Conservation (phyloP, 2,329 filamentous ascomycete species). For the Diaporthe ampelina region DNA sequence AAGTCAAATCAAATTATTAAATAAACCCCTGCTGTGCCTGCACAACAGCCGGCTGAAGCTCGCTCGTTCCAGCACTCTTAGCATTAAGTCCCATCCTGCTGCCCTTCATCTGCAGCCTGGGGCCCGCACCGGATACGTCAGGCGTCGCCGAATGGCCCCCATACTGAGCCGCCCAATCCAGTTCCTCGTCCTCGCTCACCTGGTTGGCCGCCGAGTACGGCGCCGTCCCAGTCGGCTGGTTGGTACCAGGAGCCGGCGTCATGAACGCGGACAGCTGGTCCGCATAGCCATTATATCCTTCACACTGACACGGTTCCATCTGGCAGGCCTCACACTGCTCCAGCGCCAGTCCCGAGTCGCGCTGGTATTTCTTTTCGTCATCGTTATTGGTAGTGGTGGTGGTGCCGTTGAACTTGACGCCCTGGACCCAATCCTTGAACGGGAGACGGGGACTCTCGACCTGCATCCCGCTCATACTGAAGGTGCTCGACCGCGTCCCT, state of each 20-base stretch:
- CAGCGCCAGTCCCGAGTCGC: constrained; percentile 39
- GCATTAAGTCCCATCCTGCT: constrained; percentile 11
- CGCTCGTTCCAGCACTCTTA: neutral
- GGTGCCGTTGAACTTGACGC: constrained; percentile 34
- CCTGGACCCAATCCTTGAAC: constrained; percentile 41
- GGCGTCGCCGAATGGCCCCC: neutral
- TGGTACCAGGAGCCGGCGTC: constrained; percentile 28
- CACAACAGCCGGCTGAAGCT: neutral
- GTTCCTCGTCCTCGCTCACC: constrained; percentile 20
- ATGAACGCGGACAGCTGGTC: constrained; percentile 41
- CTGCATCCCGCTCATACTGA: constrained; percentile 34
- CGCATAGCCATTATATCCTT: constrained; percentile 37
- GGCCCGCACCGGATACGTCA: neutral
- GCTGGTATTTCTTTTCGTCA: constrained; percentile 17
- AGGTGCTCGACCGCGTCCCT: constrained; percentile 36
- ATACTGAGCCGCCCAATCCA: constrained; percentile 37
- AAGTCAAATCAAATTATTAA: neutral
- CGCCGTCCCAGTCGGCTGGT: neutral
- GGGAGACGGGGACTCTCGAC: constrained; percentile 41
- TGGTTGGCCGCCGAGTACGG: neutral
- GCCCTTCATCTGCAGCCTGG: constrained; percentile 23
- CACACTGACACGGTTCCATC: constrained; percentile 38
- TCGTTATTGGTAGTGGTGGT: neutral
- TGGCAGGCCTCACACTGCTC: constrained; percentile 39
- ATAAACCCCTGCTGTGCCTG: constrained; percentile 17